Percentiles rank a stretch among this genome's conserved stretches.
phyloP scores from a whole-genome alignment of 306 rosid species.

The Cicer pinnatifidum region DNA sequence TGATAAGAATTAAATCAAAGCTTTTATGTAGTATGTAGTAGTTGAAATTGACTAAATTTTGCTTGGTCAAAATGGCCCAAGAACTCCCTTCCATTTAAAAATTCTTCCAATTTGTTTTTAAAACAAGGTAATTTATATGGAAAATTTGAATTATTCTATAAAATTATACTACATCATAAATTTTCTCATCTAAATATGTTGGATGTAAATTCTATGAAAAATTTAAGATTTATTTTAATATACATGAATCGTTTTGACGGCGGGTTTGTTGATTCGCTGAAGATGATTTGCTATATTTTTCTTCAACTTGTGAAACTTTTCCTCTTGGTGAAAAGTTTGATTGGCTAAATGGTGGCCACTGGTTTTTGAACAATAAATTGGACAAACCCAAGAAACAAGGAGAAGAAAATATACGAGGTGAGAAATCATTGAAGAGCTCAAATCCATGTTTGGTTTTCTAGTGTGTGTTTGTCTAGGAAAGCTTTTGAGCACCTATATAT shows the following conservation, averaged over 20 bases:
- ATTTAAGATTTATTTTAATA: neutral
- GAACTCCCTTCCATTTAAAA: too few relatives aligned
- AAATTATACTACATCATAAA: too few relatives aligned
- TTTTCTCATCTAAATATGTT: too few relatives aligned
- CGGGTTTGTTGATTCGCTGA: too few relatives aligned
- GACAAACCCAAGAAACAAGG: constrained; percentile 57
- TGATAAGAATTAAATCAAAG: constrained; percentile 1
- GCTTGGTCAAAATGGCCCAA: too few relatives aligned
- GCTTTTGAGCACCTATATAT: constrained; percentile 40
- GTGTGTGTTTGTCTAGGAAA: constrained; percentile 47
- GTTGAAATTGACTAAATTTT: too few relatives aligned
- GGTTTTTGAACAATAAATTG: constrained; percentile 47
- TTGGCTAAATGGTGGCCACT: constrained; percentile 45
- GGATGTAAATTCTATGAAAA: too few relatives aligned
- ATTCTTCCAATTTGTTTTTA: too few relatives aligned
- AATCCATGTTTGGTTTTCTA: constrained; percentile 60
- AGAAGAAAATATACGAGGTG: constrained; percentile 61
- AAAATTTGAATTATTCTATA: too few relatives aligned
- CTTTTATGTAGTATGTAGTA: too few relatives aligned
- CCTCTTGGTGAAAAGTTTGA: constrained; percentile 59
- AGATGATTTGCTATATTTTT: constrained; percentile 57
- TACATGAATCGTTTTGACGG: too few relatives aligned
- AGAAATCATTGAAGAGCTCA: constrained; percentile 52
- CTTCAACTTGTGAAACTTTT: constrained; percentile 58
- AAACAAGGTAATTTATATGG: too few relatives aligned